Conservation (phyloP, 139 green algal genomes). For the Nannochloris sp. region DNA sequence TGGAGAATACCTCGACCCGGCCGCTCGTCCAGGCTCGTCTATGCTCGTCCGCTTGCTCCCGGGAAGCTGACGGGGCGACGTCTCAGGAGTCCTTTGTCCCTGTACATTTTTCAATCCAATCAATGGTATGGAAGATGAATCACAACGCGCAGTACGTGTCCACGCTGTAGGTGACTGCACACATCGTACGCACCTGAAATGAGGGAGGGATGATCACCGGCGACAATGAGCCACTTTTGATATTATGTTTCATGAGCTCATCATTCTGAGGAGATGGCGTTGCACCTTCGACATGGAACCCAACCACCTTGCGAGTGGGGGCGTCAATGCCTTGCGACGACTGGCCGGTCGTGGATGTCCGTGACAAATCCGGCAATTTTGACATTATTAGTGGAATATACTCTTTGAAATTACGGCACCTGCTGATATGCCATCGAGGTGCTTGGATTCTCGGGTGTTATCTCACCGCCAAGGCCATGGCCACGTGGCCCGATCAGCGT, state of each 20-base stretch:
- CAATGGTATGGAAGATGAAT: not conserved
- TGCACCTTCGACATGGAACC: constrained; percentile 69
- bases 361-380: constrained; percentile 10
- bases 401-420: too few relatives aligned
- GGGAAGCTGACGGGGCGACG: not conserved
- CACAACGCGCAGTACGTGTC: too few relatives aligned
- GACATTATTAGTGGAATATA: not conserved
- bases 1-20: not conserved
- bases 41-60: not conserved
- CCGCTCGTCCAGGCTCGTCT: not conserved
- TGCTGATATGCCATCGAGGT: too few relatives aligned
- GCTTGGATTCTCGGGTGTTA: too few relatives aligned
- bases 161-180: too few relatives aligned
- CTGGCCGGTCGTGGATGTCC: constrained; percentile 3
- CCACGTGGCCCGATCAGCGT: too few relatives aligned
- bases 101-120: not conserved
- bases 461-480: too few relatives aligned
- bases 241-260: not conserved
- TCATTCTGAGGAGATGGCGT: constrained; percentile 37
- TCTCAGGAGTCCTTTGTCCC: not conserved
- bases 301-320: constrained; percentile 47
- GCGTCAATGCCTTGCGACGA: not conserved
- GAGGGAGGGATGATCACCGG: constrained; percentile 75
- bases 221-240: constrained; percentile 37
- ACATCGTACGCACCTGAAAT: constrained; percentile 51